Conservation (phyloP, 1,284 basidiomycete species). For the Fomitiporia mediterranea region DNA sequence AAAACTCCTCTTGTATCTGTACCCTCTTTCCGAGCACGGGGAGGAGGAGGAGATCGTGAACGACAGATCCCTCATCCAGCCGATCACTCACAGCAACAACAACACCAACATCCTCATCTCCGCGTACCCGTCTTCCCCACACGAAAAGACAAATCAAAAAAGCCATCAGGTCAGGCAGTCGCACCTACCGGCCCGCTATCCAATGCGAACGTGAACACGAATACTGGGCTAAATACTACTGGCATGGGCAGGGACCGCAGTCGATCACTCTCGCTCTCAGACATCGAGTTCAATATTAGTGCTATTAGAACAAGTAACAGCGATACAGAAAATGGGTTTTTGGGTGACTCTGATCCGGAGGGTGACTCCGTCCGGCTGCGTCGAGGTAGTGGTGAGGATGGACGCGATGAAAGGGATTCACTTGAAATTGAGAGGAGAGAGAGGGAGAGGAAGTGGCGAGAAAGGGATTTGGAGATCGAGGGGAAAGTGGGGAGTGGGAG, state of each 20-base stretch:
- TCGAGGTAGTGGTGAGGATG: neutral
- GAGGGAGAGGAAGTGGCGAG: constrained; percentile 11
- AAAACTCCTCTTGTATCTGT: neutral
- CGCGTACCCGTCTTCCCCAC: neutral
- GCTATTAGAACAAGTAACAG: neutral
- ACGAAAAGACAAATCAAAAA: neutral
- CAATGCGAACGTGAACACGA: neutral
- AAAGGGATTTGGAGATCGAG: constrained; percentile 13
- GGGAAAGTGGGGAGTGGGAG: constrained; percentile 1
- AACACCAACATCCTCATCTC: neutral
- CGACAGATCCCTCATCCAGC: neutral
- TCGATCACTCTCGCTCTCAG: constrained; percentile 2
- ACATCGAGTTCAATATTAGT: constrained; percentile 5
- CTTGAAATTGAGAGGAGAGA: neutral
- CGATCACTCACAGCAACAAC: neutral
- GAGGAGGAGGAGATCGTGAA: neutral
- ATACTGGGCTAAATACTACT: neutral
- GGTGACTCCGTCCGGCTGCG: no score
- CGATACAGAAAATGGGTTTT: neutral
- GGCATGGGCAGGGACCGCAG: neutral
- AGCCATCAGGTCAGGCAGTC: neutral
- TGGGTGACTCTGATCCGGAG: no score
- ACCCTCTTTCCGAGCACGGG: neutral
- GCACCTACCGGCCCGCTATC: neutral
- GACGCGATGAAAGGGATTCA: constrained; percentile 3